A percentile compares a stretch with the other conserved stretches of the same genome.
phyloP scores from a whole-genome alignment of 495 filamentous ascomycete genomes.

The Penicillium coprophilum region DNA sequence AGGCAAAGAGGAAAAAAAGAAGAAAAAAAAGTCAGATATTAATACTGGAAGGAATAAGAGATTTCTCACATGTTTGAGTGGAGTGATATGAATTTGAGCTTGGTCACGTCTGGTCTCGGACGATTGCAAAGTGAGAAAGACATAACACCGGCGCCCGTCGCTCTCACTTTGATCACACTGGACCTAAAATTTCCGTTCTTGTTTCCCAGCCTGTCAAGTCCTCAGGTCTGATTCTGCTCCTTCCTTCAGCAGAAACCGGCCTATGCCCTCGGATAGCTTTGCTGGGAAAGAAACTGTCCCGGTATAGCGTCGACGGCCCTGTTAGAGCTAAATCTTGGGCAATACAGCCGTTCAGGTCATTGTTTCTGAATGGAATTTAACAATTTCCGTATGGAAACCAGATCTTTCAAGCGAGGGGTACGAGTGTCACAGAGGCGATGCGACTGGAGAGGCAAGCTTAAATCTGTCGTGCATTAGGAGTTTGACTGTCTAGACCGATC shows the following conservation, averaged over 20 bases:
- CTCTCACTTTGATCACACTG: not conserved
- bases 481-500: not conserved
- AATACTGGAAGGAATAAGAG: not conserved
- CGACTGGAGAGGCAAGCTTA: not conserved
- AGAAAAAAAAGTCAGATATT: not conserved
- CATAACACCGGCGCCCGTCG: slow-evolving; percentile 2
- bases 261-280: not conserved
- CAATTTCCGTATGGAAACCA: not conserved
- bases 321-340: not conserved
- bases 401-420: not conserved
- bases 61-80: not conserved
- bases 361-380: too few species aligned
- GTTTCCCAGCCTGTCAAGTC: not conserved
- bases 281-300: not conserved
- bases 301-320: not conserved
- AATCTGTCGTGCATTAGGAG: not conserved
- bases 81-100: not conserved
- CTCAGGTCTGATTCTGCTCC: not conserved
- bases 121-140: slow-evolving; percentile 4
- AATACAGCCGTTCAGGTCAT: not conserved
- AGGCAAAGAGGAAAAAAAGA: not conserved
- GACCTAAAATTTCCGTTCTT: not conserved
- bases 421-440: not conserved
- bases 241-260: not conserved
- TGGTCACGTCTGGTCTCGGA: slow-evolving; percentile 5